Evolutionary conservation across 2,329 filamentous ascomycete genomes (phyloP).

Genomic region (Trichoderma polysporum): DNA sequence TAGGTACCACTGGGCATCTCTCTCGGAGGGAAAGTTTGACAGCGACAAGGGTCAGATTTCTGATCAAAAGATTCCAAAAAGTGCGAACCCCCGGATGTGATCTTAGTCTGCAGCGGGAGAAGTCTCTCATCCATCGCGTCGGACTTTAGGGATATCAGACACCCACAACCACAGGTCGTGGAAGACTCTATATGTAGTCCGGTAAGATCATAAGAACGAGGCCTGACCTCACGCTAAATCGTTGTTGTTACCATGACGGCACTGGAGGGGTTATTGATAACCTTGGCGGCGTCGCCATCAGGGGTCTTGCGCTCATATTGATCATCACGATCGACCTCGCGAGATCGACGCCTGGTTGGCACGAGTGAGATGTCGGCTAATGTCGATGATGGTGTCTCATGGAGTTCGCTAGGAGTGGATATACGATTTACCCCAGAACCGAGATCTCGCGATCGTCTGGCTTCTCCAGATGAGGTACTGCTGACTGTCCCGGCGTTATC

Average conservation of each 20-base stretch:
- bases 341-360: conserved; percentile 25
- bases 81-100: conserved; percentile 26
- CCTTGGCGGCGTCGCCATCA: background rate
- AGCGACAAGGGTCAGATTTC: conserved; percentile 22
- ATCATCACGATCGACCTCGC: conserved; percentile 24
- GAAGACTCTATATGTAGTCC: background rate
- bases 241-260: conserved; percentile 41
- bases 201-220: background rate
- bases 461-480: conserved; percentile 22
- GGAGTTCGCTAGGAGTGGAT: conserved; percentile 17
- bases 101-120: conserved; percentile 27
- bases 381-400: conserved; percentile 24
- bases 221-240: conserved; percentile 36
- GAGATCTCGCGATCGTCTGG: conserved; percentile 23
- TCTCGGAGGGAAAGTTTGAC: background rate
- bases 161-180: background rate
- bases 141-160: background rate
- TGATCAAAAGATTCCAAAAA: background rate
- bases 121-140: background rate
- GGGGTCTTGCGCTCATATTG: conserved; percentile 20
- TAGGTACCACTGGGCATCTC: background rate
- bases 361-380: conserved; percentile 32
- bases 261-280: background rate
- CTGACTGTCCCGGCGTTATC: conserved; percentile 42
- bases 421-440: conserved; percentile 6